phyloP scores from a whole-genome alignment of 2,329 filamentous ascomycete species.

The Colletotrichum spaethianum region DNA sequence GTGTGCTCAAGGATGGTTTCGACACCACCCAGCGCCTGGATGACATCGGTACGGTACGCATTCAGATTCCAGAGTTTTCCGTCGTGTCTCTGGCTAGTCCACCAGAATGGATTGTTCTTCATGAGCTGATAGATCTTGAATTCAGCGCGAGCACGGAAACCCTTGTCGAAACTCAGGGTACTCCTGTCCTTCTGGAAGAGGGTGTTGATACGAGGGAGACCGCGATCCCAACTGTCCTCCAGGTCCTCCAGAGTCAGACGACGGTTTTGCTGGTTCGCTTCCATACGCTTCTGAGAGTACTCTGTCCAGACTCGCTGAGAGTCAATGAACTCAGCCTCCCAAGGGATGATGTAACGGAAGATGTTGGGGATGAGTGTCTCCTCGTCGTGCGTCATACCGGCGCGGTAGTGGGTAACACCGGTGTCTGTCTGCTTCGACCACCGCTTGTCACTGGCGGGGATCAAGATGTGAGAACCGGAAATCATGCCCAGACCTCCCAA shows the following conservation, averaged over 20 bases:
- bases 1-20: slow-evolving; percentile 98
- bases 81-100: slow-evolving; percentile 97
- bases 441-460: slow-evolving; percentile 96
- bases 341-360: slow-evolving; percentile 98
- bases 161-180: slow-evolving; percentile 98
- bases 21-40: slow-evolving; percentile 95
- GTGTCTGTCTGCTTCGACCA: slow-evolving; percentile 99
- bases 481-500: slow-evolving; percentile 98
- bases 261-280: slow-evolving; percentile 97
- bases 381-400: slow-evolving; percentile 98
- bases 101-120: slow-evolving; percentile 99
- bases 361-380: slow-evolving; percentile 99
- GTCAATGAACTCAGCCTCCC: slow-evolving; percentile 99
- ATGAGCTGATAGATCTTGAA: slow-evolving; percentile 99
- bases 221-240: slow-evolving; percentile 98
- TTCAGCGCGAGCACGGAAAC: slow-evolving; percentile 93
- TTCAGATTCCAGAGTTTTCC: slow-evolving; percentile 98
- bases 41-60: slow-evolving; percentile 95
- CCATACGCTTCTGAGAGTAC: slow-evolving; percentile 96
- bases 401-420: slow-evolving; percentile 95
- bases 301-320: slow-evolving; percentile 99
- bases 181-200: slow-evolving; percentile 98
- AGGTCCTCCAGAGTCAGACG: slow-evolving; percentile 95
- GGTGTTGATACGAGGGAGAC: slow-evolving; percentile 97
- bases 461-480: slow-evolving; percentile 96